Conservation (phyloP, 257 asterid genomes). For the Galeopsis tetrahit region DNA sequence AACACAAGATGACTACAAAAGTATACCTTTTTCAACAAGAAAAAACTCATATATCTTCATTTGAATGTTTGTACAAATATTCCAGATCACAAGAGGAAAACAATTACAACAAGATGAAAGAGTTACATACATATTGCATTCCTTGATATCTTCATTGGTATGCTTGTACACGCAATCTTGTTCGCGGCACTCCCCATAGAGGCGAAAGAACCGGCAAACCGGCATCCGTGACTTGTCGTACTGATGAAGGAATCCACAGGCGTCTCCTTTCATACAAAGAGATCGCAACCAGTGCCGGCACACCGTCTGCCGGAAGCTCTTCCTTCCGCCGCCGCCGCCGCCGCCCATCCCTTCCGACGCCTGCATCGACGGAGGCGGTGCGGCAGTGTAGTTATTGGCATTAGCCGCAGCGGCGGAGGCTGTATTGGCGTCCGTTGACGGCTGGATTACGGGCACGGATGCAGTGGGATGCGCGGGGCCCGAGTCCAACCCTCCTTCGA, state of each 20-base stretch:
- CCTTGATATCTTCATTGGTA: constrained; percentile 92
- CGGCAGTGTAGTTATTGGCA: constrained; percentile 34
- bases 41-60: too few relatives aligned
- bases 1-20: neutral
- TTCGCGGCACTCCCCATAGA: constrained; percentile 89
- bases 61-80: too few relatives aligned
- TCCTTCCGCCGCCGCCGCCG: constrained; percentile 40
- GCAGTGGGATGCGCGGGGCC: constrained; percentile 83
- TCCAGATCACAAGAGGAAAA: neutral
- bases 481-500: constrained; percentile 83
- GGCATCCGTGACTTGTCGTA: constrained; percentile 93
- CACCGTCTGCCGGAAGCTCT: constrained; percentile 90
- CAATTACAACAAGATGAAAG: neutral
- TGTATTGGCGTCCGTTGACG: constrained; percentile 44
- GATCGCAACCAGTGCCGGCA: constrained; percentile 93
- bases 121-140: constrained; percentile 79
- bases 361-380: constrained; percentile 43
- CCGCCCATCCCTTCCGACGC: constrained; percentile 43
- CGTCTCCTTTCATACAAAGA: constrained; percentile 90
- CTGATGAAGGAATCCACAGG: constrained; percentile 92
- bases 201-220: constrained; percentile 78
- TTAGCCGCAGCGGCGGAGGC: constrained; percentile 39
- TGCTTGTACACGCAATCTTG: constrained; percentile 96
- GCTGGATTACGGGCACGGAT: constrained; percentile 69
- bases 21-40: constrained; percentile 7